Evolutionary conservation across 805 yeast species (phyloP).

Genomic region (Ogataea trehalophila): DNA sequence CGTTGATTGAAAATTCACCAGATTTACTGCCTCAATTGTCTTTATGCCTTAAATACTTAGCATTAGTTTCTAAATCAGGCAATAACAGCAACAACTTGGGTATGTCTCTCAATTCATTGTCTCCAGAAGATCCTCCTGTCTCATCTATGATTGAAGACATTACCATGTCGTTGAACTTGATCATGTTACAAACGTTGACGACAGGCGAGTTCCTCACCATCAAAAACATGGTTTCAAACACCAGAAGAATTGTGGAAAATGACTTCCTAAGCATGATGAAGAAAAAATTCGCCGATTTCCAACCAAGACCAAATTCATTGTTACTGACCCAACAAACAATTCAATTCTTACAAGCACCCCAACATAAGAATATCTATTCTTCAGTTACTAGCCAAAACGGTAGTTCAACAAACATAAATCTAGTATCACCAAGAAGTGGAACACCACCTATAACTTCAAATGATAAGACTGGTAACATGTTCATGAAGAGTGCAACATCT

Average conservation of each 20-base stretch:
- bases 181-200: conserved; percentile 60
- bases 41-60: conserved; percentile 23
- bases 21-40: conserved; percentile 37
- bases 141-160: conserved; percentile 87
- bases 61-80: conserved; percentile 17
- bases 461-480: conserved; percentile 24
- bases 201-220: conserved; percentile 63
- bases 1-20: conserved; percentile 75
- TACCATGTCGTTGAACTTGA: conserved; percentile 64
- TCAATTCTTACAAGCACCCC: conserved; percentile 14
- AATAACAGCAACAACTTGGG: conserved; percentile 3
- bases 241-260: conserved; percentile 55
- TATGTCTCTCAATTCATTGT: conserved; percentile 19
- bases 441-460: conserved; percentile 24
- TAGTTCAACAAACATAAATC: conserved; percentile 18
- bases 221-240: conserved; percentile 47
- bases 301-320: conserved; percentile 33
- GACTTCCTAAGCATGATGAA: conserved; percentile 58
- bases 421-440: conserved; percentile 26
- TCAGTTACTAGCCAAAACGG: conserved; percentile 14
- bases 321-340: conserved; percentile 22
- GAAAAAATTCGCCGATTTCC: conserved; percentile 41
- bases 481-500: conserved; percentile 39
- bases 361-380: conserved; percentile 5
- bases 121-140: conserved; percentile 60